Base-by-base conservation (phyloP, 257 asterid species). In the Solanum ossicruentum region DNA sequence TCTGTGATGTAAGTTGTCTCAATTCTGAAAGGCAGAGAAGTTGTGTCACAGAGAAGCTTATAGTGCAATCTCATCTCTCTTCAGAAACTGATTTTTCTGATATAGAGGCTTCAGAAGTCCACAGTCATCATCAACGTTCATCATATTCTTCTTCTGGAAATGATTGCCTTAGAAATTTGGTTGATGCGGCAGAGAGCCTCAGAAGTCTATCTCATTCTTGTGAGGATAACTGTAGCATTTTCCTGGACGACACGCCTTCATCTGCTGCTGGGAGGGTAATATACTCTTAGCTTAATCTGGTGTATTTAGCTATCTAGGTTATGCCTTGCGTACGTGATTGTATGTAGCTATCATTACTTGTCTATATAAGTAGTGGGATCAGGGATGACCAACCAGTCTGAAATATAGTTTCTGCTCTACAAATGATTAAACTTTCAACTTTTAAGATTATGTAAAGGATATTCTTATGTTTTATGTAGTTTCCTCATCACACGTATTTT, bases 241-340 rank as follows among this genome's bases (percentile, higher is more conserved):
- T 41, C 67, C 61, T 54, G 67, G 55, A 81, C 11, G 63, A 69
- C 72, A 75, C 39, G 20, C 70, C 88, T 73, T 69, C 73, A 28
- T 83, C 77, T 66, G 87, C 82, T 51, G 82, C n/a, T 77, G 26
- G 49, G 20, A 61, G 55, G 88, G 90, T 88, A 88, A 66, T 49
- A 56, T 23, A 13, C 57, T 49, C 12, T 83, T 67, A 65, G 17
- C 73, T 11, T 41, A 21, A 43, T 87, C 41, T 54, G 52, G 18
- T 43, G 57, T 43, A 10, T 20, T 82, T 49, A 61, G 47, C 49
- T 82, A 61, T 17, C 67, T 49, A 83, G 85, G 47, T 28, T 3
- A 82, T 61, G 57, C 45, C 16, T 75, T 77, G 82, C 2, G 6
- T 9, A 51, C 4, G 6, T 77, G 63, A 77, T 77, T 23, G 45